Evolutionary conservation across 1,139 yeast genomes (phyloP).

Genomic region (Yamadazyma mexicana): DNA sequence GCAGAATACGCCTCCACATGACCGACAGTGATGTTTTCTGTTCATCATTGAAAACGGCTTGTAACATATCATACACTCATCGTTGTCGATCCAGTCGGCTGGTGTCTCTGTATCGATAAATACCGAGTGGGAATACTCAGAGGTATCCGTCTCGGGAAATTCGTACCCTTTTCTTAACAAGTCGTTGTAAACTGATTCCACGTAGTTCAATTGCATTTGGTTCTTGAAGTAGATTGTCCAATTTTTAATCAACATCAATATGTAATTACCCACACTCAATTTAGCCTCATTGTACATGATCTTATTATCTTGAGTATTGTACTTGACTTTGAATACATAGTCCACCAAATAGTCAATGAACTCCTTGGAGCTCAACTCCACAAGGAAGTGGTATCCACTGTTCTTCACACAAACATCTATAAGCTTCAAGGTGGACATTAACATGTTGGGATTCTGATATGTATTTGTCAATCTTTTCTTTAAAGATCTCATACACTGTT

Average conservation of each 20-base stretch:
- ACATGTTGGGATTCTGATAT: constrained; percentile 71
- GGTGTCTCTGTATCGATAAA: constrained; percentile 90
- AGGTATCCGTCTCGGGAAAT: constrained; percentile 60
- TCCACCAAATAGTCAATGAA: constrained; percentile 73
- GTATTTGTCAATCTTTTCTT: constrained; percentile 69
- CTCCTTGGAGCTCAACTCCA: constrained; percentile 80
- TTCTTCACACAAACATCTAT: constrained; percentile 89
- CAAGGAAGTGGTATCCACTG: constrained; percentile 83
- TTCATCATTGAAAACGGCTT: constrained; percentile 75
- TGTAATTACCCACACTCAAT: constrained; percentile 56
- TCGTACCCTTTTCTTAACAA: constrained; percentile 63
- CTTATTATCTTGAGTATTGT: constrained; percentile 31
- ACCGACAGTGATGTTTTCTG: constrained; percentile 94
- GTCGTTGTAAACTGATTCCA: constrained; percentile 59
- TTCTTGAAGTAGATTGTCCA: constrained; percentile 78
- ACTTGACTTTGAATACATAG: constrained; percentile 38
- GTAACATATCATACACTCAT: constrained; percentile 94
- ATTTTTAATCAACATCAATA: constrained; percentile 66
- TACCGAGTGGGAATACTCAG: constrained; percentile 38
- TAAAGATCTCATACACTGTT: constrained; percentile 79
- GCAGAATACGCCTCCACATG: constrained; percentile 95
- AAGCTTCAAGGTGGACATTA: constrained; percentile 71
- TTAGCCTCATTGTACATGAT: constrained; percentile 40
- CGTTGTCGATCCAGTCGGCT: constrained; percentile 97
- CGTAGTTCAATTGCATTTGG: constrained; percentile 66